Base-by-base conservation (phyloP, 768 basidiomycete genomes). In the Russula ochroleuca region DNA sequence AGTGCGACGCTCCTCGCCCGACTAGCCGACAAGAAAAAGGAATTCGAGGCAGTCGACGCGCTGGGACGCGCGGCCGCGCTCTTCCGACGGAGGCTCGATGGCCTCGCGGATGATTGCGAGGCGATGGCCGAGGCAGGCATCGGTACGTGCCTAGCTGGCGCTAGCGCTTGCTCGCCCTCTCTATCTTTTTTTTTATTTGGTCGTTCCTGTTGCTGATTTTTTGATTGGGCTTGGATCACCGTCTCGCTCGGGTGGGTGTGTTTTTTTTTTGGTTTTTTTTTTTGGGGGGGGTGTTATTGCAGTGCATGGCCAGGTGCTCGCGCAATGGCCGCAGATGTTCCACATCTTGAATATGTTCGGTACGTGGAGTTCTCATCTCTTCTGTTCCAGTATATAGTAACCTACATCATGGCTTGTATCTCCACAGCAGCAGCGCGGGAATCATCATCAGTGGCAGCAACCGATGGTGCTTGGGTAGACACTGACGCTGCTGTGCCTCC, bases 291-390 rank as follows among this genome's bases (percentile, higher is more conserved):
- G 8, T 25, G n/a, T 4, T 17, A 41, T 59, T 52, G 23, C 55
- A 90, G 89, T 87, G 38, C 86, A 87, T 66, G 89, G 89, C 11
- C 83, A 90, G 70, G 88, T 91, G 5, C 80, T 90, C 28, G 84
- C 84, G 62, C 88, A 90, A 65, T 91, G 88, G 89, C 86, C 88
- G 11, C 84, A 83, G 71, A 92, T 92, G 90, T 91, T 92, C 69
- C 81, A 84, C 67, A 89, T 89, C 57, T 75, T 92, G 54, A 81
- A 75, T 61, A 76, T 85, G 63, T 91, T 90, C 71, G 69, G 90
- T 91, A 69, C 69, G 86, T 64, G n/a, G 25, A 31, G 0, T 50
- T 40, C 50, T 7, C 19, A 31, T 31, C 2, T 5, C 5, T 8
- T 37, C 2, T 17, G 33, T 28, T 2, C 28, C 28, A 28, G 9